These are phyloP conservation scores for Mycosphaerella sp. DNA, from an alignment of 2,329 filamentous ascomycete species.

Conservation along the genomic window DNA sequence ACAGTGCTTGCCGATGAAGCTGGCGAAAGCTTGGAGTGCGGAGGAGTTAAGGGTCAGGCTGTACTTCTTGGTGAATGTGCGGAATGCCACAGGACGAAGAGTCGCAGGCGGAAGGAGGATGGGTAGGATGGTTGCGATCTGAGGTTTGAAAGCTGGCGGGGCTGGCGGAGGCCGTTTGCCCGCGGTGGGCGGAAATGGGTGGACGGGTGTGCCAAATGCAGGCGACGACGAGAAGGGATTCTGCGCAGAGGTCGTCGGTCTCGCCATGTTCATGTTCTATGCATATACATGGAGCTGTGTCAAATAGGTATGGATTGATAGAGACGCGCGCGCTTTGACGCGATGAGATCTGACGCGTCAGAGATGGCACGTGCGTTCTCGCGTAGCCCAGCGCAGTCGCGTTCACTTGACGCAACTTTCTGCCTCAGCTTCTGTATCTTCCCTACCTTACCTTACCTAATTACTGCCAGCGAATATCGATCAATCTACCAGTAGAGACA, in stretches of 20 bases:
- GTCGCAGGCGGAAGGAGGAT: constrained; percentile 84
- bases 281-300: neutral
- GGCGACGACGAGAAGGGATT: constrained; percentile 69
- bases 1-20: constrained; percentile 88
- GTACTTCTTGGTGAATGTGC: constrained; percentile 96
- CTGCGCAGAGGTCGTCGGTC: constrained; percentile 9
- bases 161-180: constrained; percentile 42
- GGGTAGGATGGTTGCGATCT: constrained; percentile 64
- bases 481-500: neutral
- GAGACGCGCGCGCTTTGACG: neutral
- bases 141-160: constrained; percentile 46
- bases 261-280: constrained; percentile 6
- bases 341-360: neutral
- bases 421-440: neutral
- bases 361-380: neutral
- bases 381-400: neutral
- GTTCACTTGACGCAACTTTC: neutral
- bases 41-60: constrained; percentile 86
- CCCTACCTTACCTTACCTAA: neutral
- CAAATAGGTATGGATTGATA: neutral
- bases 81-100: constrained; percentile 82
- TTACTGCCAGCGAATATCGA: neutral
- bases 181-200: constrained; percentile 52
- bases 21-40: constrained; percentile 74
- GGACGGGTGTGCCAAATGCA: constrained; percentile 78